phyloP scores from a whole-genome alignment of 2,329 filamentous ascomycete species.

The Sporothrix luriei region DNA sequence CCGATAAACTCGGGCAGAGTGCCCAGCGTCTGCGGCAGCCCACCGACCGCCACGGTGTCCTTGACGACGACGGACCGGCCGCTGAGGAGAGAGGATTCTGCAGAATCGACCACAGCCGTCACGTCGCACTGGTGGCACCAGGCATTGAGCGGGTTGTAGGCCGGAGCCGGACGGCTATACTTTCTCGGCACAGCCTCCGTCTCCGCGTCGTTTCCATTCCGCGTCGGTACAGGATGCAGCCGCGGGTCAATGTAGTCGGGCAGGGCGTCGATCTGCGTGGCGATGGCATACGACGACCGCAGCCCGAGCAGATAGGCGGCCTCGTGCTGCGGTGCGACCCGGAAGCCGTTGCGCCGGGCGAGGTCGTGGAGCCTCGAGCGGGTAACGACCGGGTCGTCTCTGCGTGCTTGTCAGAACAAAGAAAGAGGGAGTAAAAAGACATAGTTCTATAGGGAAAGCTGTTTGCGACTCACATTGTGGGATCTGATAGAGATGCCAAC shows the following conservation, averaged over 20 bases:
- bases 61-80: slow-evolving; percentile 74
- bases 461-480: neutral
- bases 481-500: neutral
- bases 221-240: slow-evolving; percentile 33
- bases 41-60: slow-evolving; percentile 73
- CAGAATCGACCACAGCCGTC: slow-evolving; percentile 22
- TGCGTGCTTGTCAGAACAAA: neutral
- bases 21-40: slow-evolving; percentile 58
- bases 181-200: slow-evolving; percentile 30
- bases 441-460: no score
- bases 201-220: neutral
- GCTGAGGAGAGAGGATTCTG: slow-evolving; percentile 54
- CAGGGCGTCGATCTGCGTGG: slow-evolving; percentile 37
- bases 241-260: slow-evolving; percentile 40
- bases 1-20: slow-evolving; percentile 49
- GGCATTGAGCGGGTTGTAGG: slow-evolving; percentile 42
- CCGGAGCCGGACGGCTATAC: slow-evolving; percentile 36
- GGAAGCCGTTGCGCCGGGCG: slow-evolving; percentile 27
- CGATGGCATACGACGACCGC: slow-evolving; percentile 40
- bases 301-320: slow-evolving; percentile 38
- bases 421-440: no score
- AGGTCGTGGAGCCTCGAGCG: neutral
- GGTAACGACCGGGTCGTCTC: slow-evolving; percentile 3
- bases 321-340: slow-evolving; percentile 37
- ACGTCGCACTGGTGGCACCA: slow-evolving; percentile 44